phyloP scores from a whole-genome alignment of 306 rosid species.

The Begonia fuchsioides region DNA sequence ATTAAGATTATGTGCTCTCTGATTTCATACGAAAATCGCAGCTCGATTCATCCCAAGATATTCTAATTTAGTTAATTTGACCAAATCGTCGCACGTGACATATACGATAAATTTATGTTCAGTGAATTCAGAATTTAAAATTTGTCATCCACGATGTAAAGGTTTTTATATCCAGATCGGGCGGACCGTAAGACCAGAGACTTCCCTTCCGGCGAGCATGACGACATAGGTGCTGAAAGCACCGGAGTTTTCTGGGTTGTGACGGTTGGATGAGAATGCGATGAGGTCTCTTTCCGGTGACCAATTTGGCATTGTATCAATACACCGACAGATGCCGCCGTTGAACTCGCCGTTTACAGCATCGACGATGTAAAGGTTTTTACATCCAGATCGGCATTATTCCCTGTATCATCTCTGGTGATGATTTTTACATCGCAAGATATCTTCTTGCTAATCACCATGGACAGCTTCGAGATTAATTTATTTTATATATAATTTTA shows the following conservation, averaged over 20 bases:
- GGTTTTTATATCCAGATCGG: too few species aligned
- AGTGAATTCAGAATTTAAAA: too few species aligned
- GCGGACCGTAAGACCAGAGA: too few species aligned
- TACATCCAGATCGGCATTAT: slow-evolving; percentile 59
- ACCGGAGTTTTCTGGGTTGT: slow-evolving; percentile 22
- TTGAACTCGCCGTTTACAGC: slow-evolving; percentile 52
- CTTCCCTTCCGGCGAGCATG: too few species aligned
- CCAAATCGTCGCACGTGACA: too few species aligned
- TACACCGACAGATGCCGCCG: slow-evolving; percentile 39
- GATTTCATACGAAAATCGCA: too few species aligned
- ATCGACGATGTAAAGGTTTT: slow-evolving; percentile 55
- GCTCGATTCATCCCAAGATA: too few species aligned
- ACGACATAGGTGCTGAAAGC: slow-evolving; percentile 57
- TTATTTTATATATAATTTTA: too few species aligned
- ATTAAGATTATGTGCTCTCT: too few species aligned
- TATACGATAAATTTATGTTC: too few species aligned
- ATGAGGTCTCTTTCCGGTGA: slow-evolving; percentile 72
- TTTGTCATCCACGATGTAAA: too few species aligned
- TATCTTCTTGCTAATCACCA: slow-evolving; percentile 20
- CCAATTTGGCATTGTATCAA: slow-evolving; percentile 90
- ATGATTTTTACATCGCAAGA: slow-evolving; percentile 26
- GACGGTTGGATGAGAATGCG: slow-evolving; percentile 73
- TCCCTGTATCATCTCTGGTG: slow-evolving; percentile 41
- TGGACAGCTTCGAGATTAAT: slow-evolving; percentile 23
- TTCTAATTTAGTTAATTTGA: too few species aligned